These are phyloP conservation scores for Solanum chmielewskii DNA, from an alignment of 257 asterid species.

Conservation along the genomic window DNA sequence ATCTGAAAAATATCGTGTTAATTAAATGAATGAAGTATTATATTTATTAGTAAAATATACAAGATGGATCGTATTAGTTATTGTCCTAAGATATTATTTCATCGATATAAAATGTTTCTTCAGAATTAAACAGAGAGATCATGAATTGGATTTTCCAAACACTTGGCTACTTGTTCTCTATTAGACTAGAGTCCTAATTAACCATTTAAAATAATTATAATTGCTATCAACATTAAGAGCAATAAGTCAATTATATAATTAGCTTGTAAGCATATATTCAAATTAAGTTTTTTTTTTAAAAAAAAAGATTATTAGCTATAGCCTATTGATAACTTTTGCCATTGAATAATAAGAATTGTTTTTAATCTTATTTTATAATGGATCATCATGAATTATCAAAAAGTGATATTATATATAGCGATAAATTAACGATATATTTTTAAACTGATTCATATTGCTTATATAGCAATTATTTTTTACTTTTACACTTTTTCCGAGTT, in stretches of 20 bases:
- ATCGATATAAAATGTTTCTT: no score
- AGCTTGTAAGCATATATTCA: not conserved
- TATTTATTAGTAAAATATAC: not conserved
- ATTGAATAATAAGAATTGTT: not conserved
- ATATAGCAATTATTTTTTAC: no score
- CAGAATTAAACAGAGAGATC: no score
- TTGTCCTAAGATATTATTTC: no score
- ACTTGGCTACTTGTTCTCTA: no score
- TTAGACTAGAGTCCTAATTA: no score
- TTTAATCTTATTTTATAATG: not conserved
- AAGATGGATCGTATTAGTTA: not conserved
- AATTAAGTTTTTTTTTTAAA: no score
- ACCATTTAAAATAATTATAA: no score
- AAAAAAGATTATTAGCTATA: not conserved
- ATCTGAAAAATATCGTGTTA: not conserved
- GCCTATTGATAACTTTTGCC: not conserved
- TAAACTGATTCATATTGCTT: no score
- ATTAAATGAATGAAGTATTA: not conserved
- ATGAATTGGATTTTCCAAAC: no score
- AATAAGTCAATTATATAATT: not conserved
- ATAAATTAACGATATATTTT: no score
- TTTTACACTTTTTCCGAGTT: not conserved
- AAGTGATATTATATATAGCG: not conserved
- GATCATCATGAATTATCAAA: not conserved
- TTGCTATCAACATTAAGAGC: not conserved